Evolutionary conservation across 2,329 filamentous ascomycete genomes (phyloP), one percentile per base, ranked within the genome.

Genomic region (Colletotrichum truncatum): DNA sequence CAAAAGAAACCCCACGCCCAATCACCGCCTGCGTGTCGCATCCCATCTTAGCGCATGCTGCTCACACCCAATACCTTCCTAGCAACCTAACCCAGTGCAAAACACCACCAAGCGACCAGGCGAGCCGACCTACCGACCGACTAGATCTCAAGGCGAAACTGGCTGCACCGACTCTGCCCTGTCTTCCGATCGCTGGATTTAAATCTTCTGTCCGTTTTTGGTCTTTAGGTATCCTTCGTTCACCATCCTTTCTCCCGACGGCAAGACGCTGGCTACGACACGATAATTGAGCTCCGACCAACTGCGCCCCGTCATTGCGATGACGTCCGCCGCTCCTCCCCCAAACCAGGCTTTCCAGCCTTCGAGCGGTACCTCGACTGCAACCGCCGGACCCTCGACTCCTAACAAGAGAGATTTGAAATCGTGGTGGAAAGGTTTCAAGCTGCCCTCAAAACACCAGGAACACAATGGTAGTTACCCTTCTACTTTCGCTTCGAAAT

Each of bases 351-450:
- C 48, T 51, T 62, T 65, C 18, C 68, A 62, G 57, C 64, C 64
- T 38, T 51, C 64, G 52, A 64, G 23, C 23, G 25, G 34, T 25
- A 59, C 53, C 45, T 58, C 64, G 52, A 64, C 60, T 28, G 52
- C 64, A 25, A 49, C 45, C 36, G 38, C 52, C 41, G 58, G 25
- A 32, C 59, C 85, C 76, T 93, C 93, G 41, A 93, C 92, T 59
- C 93, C 93, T 28, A 93, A 89, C 70, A 97, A 92, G 82, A 89
- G 93, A 76, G 94, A 97, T 77, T 84, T 98, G 71, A 92, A 94
- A 72, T 97, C 93, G 66, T 99, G 96, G 96, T 98, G 96, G 96
- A 97, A 94, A 80, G 90, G 91, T 73, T 98, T 99, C 82, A 96
- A 96, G 81, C 87, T 92, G 57, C 83, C 86, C 46, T 79, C 83